Conservation (phyloP, 345 rosid species). For the Eucalyptus erythrocorys region DNA sequence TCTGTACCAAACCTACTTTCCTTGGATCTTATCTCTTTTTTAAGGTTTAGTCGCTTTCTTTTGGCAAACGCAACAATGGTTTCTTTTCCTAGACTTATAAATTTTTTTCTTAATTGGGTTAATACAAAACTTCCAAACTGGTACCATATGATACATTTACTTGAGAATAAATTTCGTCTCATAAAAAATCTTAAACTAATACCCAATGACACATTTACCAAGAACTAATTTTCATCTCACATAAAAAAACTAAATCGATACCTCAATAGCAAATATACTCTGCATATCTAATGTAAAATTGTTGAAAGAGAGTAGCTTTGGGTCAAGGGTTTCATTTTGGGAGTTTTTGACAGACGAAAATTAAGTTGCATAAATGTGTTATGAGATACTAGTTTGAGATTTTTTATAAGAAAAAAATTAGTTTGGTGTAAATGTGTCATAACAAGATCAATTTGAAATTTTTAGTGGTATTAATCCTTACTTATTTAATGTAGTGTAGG, state of each 20-base stretch:
- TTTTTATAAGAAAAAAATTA: not conserved
- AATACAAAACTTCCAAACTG: not conserved
- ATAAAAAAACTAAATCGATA: not conserved
- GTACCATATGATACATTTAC: not conserved
- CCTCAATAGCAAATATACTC: not conserved
- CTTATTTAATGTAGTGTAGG: not conserved
- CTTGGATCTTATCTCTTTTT: not conserved
- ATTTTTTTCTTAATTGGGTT: not conserved
- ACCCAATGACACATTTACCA: fast-evolving
- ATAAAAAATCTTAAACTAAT: not conserved
- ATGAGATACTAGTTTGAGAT: not conserved
- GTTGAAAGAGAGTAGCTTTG: not conserved
- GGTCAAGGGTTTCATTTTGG: not conserved
- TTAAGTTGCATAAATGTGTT: not conserved
- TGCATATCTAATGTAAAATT: not conserved
- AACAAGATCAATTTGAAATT: not conserved
- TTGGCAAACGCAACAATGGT: not conserved
- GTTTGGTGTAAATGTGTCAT: not conserved
- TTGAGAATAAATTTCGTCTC: not conserved
- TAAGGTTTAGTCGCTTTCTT: not conserved
- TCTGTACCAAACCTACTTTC: not conserved
- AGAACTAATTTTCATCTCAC: not conserved
- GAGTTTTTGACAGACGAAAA: fast-evolving
- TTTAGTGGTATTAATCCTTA: not conserved
- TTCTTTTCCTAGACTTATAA: not conserved